phyloP scores from a whole-genome alignment of 2,329 filamentous ascomycete genomes.

The Fusarium xyrophilum region DNA sequence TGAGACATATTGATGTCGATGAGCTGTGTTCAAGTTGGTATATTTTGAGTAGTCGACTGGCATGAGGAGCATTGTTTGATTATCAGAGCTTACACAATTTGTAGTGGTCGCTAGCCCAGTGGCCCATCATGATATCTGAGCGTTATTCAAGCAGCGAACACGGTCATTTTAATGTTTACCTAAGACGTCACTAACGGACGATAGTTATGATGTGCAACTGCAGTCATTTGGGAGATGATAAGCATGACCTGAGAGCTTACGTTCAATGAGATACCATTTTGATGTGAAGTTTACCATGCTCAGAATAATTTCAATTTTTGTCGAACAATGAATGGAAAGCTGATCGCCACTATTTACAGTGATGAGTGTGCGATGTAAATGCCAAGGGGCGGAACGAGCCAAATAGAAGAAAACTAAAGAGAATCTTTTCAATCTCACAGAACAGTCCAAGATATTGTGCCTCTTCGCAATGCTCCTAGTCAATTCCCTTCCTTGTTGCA shows the following conservation, averaged over 20 bases:
- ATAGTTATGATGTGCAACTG: neutral
- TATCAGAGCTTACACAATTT: neutral
- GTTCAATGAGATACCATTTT: neutral
- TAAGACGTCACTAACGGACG: constrained; percentile 4
- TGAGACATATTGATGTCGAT: constrained; percentile 3
- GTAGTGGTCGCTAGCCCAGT: neutral
- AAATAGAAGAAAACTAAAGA: fast-evolving
- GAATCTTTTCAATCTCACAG: fast-evolving
- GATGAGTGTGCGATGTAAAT: fast-evolving
- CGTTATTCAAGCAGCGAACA: constrained; percentile 15
- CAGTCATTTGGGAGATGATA: neutral
- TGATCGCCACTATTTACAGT: too few species aligned
- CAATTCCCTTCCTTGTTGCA: neutral
- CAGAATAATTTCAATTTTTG: neutral
- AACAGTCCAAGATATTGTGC: neutral
- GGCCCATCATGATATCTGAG: constrained; percentile 14
- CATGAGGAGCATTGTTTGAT: too few species aligned
- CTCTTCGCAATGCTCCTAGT: too few species aligned
- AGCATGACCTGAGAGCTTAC: too few species aligned
- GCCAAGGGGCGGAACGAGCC: neutral
- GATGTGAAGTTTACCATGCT: too few species aligned
- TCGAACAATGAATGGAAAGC: neutral
- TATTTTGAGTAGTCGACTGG: neutral
- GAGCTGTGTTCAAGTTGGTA: neutral
- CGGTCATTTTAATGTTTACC: neutral